These are phyloP conservation scores for Tetradesmus lagerheimii DNA, from an alignment of 139 green algal genomes.

Conservation along the genomic window DNA sequence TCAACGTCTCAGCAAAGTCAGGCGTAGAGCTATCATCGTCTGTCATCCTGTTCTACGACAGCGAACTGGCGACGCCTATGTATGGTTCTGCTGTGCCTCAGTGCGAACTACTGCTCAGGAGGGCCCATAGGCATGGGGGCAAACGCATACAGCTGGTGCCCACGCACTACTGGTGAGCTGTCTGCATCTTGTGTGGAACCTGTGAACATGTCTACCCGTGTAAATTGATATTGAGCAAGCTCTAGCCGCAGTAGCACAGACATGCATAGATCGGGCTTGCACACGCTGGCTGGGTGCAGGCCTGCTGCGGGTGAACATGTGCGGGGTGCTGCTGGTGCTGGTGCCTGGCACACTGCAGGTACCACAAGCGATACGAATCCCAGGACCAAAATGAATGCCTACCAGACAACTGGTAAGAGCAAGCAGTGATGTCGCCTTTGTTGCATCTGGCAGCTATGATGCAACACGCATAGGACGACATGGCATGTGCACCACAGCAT, in stretches of 20 bases:
- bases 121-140: conserved; percentile 34
- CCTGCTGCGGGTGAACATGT: no score
- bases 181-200: not conserved
- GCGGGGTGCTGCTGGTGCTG: not conserved
- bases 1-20: not conserved
- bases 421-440: not conserved
- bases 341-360: not conserved
- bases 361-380: not conserved
- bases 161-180: conserved; percentile 49
- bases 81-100: conserved; percentile 5
- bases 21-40: conserved; percentile 10
- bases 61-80: not conserved
- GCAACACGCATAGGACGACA: not conserved
- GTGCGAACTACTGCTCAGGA: conserved; percentile 37
- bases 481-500: not conserved
- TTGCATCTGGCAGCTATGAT: not conserved
- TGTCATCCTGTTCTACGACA: conserved; percentile 31
- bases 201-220: no score
- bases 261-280: no score
- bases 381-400: not conserved
- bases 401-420: not conserved
- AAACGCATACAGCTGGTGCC: conserved; percentile 44
- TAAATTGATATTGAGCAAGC: no score
- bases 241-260: no score
- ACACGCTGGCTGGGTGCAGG: no score